Evolutionary conservation across 148 eudicot species (phyloP), one percentile per base, ranked within the genome.

Genomic region (Amaranthus cruentus): DNA sequence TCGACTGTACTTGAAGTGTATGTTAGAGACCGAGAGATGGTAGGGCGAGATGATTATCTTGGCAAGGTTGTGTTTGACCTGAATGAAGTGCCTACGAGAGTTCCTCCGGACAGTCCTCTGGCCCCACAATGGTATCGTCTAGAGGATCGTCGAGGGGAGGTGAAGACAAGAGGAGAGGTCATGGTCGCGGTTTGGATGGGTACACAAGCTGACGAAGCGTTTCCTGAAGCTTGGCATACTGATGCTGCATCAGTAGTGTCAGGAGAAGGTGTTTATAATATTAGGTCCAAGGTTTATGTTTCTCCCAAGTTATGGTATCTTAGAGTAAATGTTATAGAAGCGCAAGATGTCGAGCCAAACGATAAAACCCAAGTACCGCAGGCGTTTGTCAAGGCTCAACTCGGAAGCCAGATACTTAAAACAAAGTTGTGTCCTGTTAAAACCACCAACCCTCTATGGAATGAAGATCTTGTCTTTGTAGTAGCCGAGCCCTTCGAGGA

Each of bases 141-240:
- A 47, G 86, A 84, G 77, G 84, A 84, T 54, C 79, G 84, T n/a
- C 74, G 73, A 51, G 81, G 86, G 2, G 82, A 84, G 42, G 75
- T 75, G 13, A 84, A 71, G 73, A 21, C 28, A 12, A 81, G 81
- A 72, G 86, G 86, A 28, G 80, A 84, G 64, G 78, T 84, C 9
- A 84, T 84, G 86, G 62, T 84, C 42, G 86, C 84, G 0, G 86
- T 84, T 51, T 84, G 86, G 86, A 80, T 80, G 86, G 86, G 86
- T 4, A 83, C 84, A 55, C 86, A 83, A 59, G 86, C 86, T 4
- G 86, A 84, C 76, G 86, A 84, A 63, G 86, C 86, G 5, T 84
- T 84, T 64, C 86, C 86, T 52, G 86, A 84, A 44, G 86, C 86
- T 10, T 84, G 84, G 86, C 86, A 84, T 66, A 74, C 86, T 0